Conservation (phyloP, 2,329 filamentous ascomycete species). For the Xylariaceae sp. region DNA sequence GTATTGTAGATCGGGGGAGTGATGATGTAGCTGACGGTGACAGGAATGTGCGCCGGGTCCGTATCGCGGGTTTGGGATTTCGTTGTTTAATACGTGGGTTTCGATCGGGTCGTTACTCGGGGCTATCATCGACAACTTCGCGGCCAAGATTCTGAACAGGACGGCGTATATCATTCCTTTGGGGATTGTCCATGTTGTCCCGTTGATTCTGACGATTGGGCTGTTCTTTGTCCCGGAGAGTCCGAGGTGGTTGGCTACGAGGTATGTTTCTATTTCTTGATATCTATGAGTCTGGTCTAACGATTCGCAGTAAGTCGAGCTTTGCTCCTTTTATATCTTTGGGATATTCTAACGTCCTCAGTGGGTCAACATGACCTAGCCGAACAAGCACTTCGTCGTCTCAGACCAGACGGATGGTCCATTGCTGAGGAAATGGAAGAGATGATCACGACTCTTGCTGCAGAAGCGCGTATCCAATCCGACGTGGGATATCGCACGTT, state of each 20-base stretch:
- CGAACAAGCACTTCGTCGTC: conserved; percentile 31
- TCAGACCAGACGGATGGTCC: conserved; percentile 31
- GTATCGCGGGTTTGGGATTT: conserved; percentile 44
- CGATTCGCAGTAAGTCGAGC: too few species aligned
- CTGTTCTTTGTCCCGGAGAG: conserved; percentile 39
- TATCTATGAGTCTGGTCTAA: too few species aligned
- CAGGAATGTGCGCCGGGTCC: conserved; percentile 43
- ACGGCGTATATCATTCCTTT: conserved; percentile 29
- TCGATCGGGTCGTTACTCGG: conserved; percentile 41
- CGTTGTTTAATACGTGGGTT: conserved; percentile 44
- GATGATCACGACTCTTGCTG: conserved; percentile 35
- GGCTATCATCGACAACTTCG: conserved; percentile 47
- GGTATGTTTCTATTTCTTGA: neutral
- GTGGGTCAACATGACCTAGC: conserved; percentile 7
- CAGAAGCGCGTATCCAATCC: conserved; percentile 31
- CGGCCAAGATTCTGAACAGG: conserved; percentile 23
- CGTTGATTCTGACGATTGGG: conserved; percentile 33
- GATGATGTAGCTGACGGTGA: conserved; percentile 7
- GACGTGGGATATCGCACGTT: conserved; percentile 41
- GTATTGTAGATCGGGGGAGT: neutral
- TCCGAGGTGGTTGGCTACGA: conserved; percentile 36
- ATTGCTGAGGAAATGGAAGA: conserved; percentile 34
- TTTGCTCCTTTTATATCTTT: too few species aligned
- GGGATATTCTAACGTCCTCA: neutral
- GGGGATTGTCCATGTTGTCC: conserved; percentile 33